A percentile compares a stretch with the other conserved stretches of the same genome.
phyloP scores from a whole-genome alignment of 1,284 basidiomycete genomes.

The Trichosporon faecale region DNA sequence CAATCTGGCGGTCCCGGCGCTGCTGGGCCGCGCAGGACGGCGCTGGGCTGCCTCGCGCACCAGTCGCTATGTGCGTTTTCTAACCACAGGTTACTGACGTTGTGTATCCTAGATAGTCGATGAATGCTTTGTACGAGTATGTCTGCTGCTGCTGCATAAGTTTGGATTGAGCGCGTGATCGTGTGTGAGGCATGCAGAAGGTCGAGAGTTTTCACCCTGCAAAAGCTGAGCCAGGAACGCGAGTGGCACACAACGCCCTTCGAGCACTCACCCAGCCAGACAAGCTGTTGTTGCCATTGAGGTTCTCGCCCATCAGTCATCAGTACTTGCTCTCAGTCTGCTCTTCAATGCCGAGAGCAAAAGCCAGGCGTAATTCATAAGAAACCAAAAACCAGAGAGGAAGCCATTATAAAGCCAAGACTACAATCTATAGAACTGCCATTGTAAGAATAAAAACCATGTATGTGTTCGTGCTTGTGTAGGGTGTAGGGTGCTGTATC shows the following conservation, averaged over 20 bases:
- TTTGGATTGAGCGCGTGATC: no score
- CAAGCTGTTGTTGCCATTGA: no score
- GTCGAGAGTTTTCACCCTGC: no score
- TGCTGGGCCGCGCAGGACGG: constrained; percentile 9
- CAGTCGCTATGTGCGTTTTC: constrained; percentile 6
- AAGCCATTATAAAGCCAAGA: constrained; percentile 2
- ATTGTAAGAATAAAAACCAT: neutral
- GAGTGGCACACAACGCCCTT: no score
- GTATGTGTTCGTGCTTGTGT: neutral
- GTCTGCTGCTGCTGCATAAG: neutral
- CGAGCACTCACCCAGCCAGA: no score
- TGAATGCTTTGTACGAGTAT: neutral
- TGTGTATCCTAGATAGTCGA: neutral
- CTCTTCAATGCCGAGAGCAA: neutral
- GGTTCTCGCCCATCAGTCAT: no score
- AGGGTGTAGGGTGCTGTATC: neutral
- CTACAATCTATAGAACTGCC: constrained; percentile 1
- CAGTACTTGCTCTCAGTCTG: no score
- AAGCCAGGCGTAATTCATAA: neutral
- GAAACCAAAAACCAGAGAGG: neutral
- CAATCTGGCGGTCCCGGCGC: constrained; percentile 10
- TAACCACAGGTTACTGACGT: constrained; percentile 9
- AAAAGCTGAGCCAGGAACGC: no score
- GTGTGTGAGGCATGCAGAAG: no score
- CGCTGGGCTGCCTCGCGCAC: neutral